A percentile compares a stretch with the other conserved stretches of the same genome.
Conservation (phyloP, 345 rosid genomes). For the Salix brachista region DNA sequence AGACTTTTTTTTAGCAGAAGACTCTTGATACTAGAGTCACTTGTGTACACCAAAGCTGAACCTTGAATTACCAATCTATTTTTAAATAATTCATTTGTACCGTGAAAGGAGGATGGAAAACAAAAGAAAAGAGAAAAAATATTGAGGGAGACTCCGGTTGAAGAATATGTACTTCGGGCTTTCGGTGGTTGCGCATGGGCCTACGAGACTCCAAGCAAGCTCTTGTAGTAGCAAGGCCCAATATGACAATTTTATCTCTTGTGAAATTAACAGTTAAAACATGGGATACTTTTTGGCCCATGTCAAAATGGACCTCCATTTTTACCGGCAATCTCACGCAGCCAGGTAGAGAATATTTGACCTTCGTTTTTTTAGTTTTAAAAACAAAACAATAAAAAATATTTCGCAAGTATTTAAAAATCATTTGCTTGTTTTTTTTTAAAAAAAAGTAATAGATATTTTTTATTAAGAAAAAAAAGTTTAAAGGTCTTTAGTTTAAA, state of each 20-base stretch:
- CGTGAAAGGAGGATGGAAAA: neutral
- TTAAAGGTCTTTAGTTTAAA: too few relatives aligned
- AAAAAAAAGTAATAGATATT: too few relatives aligned
- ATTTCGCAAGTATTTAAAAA: too few relatives aligned
- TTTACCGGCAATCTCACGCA: too few relatives aligned
- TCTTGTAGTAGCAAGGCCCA: neutral
- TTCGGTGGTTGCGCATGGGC: neutral
- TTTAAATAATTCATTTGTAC: neutral
- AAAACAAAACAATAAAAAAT: too few relatives aligned
- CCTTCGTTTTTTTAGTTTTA: too few relatives aligned
- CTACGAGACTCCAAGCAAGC: neutral
- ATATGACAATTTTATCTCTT: neutral
- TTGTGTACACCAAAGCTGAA: neutral
- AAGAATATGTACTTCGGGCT: too few relatives aligned
- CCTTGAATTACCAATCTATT: neutral
- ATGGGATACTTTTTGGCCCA: neutral
- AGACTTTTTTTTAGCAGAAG: too few relatives aligned
- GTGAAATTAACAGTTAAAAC: too few relatives aligned
- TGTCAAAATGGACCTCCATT: neutral
- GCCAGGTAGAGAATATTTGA: too few relatives aligned
- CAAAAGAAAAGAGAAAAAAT: fast-evolving
- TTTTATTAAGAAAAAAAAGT: too few relatives aligned
- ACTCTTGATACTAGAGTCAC: neutral
- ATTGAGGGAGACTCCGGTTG: neutral
- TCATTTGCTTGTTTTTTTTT: too few relatives aligned